Base-by-base conservation (phyloP, 225 moss, liverwort and hornwort genomes). In the Marchantia polymorpha region DNA sequence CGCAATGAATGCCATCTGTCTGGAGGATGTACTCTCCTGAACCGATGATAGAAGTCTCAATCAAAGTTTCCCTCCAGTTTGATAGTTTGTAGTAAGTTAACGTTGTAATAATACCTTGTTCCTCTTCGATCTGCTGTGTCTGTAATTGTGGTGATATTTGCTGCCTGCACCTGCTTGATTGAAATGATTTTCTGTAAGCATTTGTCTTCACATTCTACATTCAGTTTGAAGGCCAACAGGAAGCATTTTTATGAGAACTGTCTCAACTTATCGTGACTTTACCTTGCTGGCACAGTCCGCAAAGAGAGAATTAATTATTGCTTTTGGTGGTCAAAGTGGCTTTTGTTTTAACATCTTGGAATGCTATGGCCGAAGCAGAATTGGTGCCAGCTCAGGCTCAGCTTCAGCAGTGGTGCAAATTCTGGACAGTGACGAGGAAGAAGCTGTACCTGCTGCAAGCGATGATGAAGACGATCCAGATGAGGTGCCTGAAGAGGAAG, bases 341-440 rank as follows among this genome's bases (percentile, higher is more conserved):
- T 50, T 71, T 48, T 19, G 25, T 12, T 29, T 73, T 73, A 54
- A 73, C 73, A 29, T 54, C 17, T 54, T 23, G 0, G n/a, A 10
- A 16, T 0, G 9, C 19, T 22, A 7, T 25, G 79, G 52, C 5
- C 69, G 20, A 46, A 46, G 47, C 52, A 75, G 66, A 56, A 74
- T 63, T 60, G 22, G 23, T 31, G 19, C 81, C 81, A 77, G 80
- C 52, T 77, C 71, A 77, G 81, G 52, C 19, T 80, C 59, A 71
- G 70, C 64, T 26, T 79, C 76, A 51, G 79, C 68, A 50, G 79
- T 19, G 55, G 73, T 81, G 48, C 74, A 80, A 16, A 54, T 80
- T 48, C 59, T 72, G 14, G 74, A 79, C 46, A 83, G 81, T 69
- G 87, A 86, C 48, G 86, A 84, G 46, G 87, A 87, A 30, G 79